These are phyloP conservation scores for Thalassiosira hispida DNA, from an alignment of 352 stramenopile genomes.

Conservation along the genomic window DNA sequence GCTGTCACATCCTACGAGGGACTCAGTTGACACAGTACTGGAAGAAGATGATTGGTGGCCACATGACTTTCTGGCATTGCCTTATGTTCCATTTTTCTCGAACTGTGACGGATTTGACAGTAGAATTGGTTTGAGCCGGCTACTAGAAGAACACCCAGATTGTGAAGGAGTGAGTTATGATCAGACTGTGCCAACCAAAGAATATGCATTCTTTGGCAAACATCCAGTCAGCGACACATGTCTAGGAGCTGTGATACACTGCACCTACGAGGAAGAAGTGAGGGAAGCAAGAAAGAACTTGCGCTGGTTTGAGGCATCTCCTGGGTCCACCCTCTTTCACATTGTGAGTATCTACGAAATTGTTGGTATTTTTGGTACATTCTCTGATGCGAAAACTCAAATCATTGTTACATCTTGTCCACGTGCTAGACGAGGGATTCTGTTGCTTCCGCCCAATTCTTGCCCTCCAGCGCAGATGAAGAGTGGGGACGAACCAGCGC, in stretches of 20 bases:
- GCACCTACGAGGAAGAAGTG: slow-evolving; percentile 89
- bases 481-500: slow-evolving; percentile 51
- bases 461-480: slow-evolving; percentile 43
- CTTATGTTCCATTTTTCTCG: slow-evolving; percentile 96
- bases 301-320: slow-evolving; percentile 71
- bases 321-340: slow-evolving; percentile 69
- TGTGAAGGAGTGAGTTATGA: slow-evolving; percentile 90
- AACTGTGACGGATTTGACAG: slow-evolving; percentile 94
- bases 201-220: slow-evolving; percentile 78
- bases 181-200: slow-evolving; percentile 90
- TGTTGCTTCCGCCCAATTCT: slow-evolving; percentile 35
- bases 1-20: slow-evolving; percentile 9
- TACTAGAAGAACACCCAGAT: slow-evolving; percentile 93
- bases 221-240: slow-evolving; percentile 49
- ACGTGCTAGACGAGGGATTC: slow-evolving; percentile 56
- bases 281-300: slow-evolving; percentile 53
- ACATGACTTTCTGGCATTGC: slow-evolving; percentile 77
- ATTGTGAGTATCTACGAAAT: slow-evolving; percentile 68
- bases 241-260: slow-evolving; percentile 84
- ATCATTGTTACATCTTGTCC: not conserved
- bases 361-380: no score
- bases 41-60: slow-evolving; percentile 35
- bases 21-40: slow-evolving; percentile 39
- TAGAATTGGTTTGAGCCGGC: slow-evolving; percentile 91
- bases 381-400: no score